Percentiles rank a stretch among this genome's conserved stretches.
These are phyloP conservation scores for Stenocarpella maydis DNA, from an alignment of 2,329 filamentous ascomycete genomes.

Conservation along the genomic window DNA sequence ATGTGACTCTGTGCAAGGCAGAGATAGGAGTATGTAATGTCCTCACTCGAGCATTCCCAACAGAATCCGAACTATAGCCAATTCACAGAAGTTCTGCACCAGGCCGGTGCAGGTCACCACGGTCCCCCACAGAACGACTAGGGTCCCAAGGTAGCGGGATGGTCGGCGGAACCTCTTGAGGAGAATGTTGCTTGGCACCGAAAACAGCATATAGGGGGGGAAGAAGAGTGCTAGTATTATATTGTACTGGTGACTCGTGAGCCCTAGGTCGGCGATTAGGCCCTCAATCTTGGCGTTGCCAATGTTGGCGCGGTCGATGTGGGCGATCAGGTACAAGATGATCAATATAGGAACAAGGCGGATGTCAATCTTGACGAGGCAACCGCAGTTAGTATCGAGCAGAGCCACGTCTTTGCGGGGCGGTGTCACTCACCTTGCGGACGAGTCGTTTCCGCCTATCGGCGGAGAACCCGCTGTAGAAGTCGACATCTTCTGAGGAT, in stretches of 20 bases:
- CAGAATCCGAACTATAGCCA: conserved; percentile 61
- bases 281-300: conserved; percentile 73
- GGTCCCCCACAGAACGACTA: conserved; percentile 71
- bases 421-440: no score
- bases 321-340: neutral
- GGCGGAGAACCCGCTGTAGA: no score
- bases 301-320: conserved; percentile 58
- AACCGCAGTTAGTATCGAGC: no score
- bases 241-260: conserved; percentile 76
- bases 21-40: no score
- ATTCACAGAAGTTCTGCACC: conserved; percentile 56
- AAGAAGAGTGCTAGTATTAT: conserved; percentile 77
- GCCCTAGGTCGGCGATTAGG: conserved; percentile 59
- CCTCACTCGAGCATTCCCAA: conserved; percentile 66
- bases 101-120: conserved; percentile 62
- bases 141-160: conserved; percentile 76
- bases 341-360: conserved; percentile 5
- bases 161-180: conserved; percentile 74
- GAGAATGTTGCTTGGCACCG: conserved; percentile 75
- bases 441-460: no score
- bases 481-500: neutral
- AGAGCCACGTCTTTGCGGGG: no score
- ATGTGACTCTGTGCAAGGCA: conserved; percentile 32
- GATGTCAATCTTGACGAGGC: no score
- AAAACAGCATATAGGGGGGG: conserved; percentile 79